These are phyloP conservation scores for Cercophora sp. DNA, from an alignment of 495 filamentous ascomycete genomes.

Conservation along the genomic window DNA sequence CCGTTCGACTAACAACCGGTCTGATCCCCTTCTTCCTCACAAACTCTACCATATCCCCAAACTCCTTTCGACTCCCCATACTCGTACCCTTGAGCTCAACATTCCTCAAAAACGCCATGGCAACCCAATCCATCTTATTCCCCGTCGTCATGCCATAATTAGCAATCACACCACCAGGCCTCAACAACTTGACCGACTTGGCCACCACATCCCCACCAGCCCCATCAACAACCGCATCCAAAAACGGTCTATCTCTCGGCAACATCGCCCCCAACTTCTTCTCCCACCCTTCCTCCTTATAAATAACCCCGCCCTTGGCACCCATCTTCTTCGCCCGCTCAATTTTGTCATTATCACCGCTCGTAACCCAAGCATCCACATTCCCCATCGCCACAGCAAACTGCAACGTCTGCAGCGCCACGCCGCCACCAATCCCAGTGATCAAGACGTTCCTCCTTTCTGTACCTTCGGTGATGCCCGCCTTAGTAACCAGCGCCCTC, in stretches of 20 bases:
- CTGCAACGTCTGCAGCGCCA: conserved; percentile 65
- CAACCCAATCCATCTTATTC: conserved; percentile 67
- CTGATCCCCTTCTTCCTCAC: conserved; percentile 58
- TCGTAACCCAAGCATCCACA: conserved; percentile 71
- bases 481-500: conserved; percentile 75
- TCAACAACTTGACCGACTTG: conserved; percentile 53
- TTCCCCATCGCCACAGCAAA: conserved; percentile 65
- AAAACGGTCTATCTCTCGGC: conserved; percentile 51
- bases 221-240: conserved; percentile 73
- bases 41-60: conserved; percentile 72
- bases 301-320: conserved; percentile 64
- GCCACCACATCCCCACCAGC: conserved; percentile 70
- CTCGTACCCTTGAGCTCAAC: conserved; percentile 68
- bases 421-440: conserved; percentile 78
- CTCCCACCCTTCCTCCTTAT: conserved; percentile 65
- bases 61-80: conserved; percentile 74
- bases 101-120: conserved; percentile 70
- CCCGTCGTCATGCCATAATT: conserved; percentile 75
- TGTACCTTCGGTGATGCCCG: conserved; percentile 44
- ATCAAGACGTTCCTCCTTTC: conserved; percentile 67
- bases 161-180: conserved; percentile 62
- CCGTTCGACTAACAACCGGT: conserved; percentile 60
- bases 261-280: conserved; percentile 56
- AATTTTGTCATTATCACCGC: conserved; percentile 61
- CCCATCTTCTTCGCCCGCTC: conserved; percentile 57